Base-by-base conservation (phyloP, 2,329 filamentous ascomycete genomes). In the Blastomyces gilchristii region DNA sequence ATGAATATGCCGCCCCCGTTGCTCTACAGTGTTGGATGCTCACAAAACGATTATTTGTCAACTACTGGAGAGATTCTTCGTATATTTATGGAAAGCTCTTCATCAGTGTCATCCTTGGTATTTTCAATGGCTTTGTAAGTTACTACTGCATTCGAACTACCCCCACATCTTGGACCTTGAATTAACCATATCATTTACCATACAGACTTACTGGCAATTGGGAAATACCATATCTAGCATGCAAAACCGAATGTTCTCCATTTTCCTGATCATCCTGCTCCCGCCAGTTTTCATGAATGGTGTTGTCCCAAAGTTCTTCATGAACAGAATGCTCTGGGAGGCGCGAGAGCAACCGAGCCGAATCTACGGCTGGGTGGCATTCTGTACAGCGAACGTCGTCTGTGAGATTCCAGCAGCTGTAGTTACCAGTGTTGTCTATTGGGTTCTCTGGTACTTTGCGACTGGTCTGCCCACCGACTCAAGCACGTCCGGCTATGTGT, bases 51-150 rank as follows among this genome's bases (percentile, higher is more conserved):
- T 82, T 87, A 59, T 91, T 91, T 74, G 78, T 78, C 3, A 84
- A 90, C 68, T 87, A 91, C 76, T 91, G 88, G 88, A 82, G 89
- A 16, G 85, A 90, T 65, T 86, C 88, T 0, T 86, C 84, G 0
- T 93, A 92, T 73, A 78, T 90, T 62, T 91, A 91, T 73, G 85
- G 87, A 64, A 91, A 90, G 71, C 77, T 93, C 34, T 91, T 91
- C 74, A 82, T 86, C 43, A 81, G 85, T 3, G 83, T 90, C 63
- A 82, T 90, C 65, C 80, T 89, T 54, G 88, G 87, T 18, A 85
- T 91, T 72, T 90, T 91, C 80, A 90, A 90, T 75, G 87, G 87
- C 28, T 91, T 90, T 75, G 67, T 68, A 65, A 65, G 67, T 66
- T 34, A 16, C 14, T 25, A 16, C 52, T 14, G 9, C 56, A 3